phyloP scores from a whole-genome alignment of 2,329 filamentous ascomycete species.

The Trichophyton rubrum region DNA sequence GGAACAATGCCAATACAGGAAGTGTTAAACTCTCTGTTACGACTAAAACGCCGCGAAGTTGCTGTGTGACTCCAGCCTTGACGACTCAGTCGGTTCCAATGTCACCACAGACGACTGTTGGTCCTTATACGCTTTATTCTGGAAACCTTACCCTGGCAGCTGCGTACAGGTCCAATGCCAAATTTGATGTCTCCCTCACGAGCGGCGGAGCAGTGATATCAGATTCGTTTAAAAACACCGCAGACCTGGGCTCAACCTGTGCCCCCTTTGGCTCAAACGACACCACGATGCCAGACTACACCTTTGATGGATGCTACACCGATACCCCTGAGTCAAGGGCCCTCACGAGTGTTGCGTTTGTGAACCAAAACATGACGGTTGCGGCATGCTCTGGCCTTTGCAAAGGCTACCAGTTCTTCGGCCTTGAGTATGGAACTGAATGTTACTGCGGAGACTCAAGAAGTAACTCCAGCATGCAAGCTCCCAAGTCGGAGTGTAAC shows the following conservation, averaged over 20 bases:
- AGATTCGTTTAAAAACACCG: slow-evolving; percentile 9
- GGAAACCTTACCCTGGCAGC: slow-evolving; percentile 4
- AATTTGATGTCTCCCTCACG: slow-evolving; percentile 8
- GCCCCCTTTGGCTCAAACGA: slow-evolving; percentile 4
- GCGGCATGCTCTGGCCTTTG: slow-evolving; percentile 5
- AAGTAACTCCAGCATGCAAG: neutral
- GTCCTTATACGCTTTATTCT: slow-evolving; percentile 10
- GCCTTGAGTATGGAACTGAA: slow-evolving; percentile 11
- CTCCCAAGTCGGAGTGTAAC: slow-evolving; percentile 6
- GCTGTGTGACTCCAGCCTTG: slow-evolving; percentile 10
- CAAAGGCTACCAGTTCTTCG: slow-evolving; percentile 9
- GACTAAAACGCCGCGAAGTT: slow-evolving; percentile 7
- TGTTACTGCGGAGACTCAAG: slow-evolving; percentile 9
- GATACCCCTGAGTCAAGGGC: slow-evolving; percentile 8
- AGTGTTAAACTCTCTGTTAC: slow-evolving; percentile 6
- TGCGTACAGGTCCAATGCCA: slow-evolving; percentile 1
- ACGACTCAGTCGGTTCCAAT: slow-evolving; percentile 6
- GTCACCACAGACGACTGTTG: slow-evolving; percentile 5
- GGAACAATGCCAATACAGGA: slow-evolving; percentile 2
- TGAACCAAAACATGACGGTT: slow-evolving; percentile 7
- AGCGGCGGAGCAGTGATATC: neutral
- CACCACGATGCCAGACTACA: neutral
- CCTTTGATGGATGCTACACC: slow-evolving; percentile 11
- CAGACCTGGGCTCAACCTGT: slow-evolving; percentile 7
- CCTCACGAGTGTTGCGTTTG: slow-evolving; percentile 4